Base-by-base conservation (phyloP, 2,329 filamentous ascomycete species). In the Madurella mycetomatis region DNA sequence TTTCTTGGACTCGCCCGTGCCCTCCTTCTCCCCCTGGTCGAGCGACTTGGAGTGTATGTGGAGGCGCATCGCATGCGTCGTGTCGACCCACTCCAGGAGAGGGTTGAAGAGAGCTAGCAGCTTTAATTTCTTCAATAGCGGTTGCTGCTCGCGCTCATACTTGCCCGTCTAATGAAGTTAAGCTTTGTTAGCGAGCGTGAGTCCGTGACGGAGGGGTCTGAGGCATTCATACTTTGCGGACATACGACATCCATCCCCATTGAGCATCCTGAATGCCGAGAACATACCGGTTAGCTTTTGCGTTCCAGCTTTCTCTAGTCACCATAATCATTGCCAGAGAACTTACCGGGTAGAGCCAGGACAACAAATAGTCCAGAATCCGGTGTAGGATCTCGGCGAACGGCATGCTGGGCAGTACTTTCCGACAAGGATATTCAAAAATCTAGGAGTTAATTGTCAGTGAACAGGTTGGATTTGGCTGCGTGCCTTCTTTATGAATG, bases 71-170 rank as follows among this genome's bases (percentile, higher is more conserved):
- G 61, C 52, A 50, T 70, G 66, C 0, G 70, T 73, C 4, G 59
- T 65, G 55, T 73, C 69, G 34, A 74, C 64, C 72, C 70, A 74
- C 64, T 72, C 72, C 7, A 62, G 68, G 1, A 70, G 42, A 2
- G 68, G 71, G 51, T 73, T 75, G 64, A 75, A 74, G 8, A 75
- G 65, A 0, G 75, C 19, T 4, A 73, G 58, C 5, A 76, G 61
- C 55, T 72, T 73, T 16, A 73, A 17, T 49, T 75, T 75, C 60
- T 75, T 72, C 52, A 62, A 61, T 17, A 74, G 61, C 0, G 70
- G 64, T 51, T 73, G 67, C 53, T 74, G 66, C 56, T 76, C 71
- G 18, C 71, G 69, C 51, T 67, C 67, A 19, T 67, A 60, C 54
- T 64, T 54, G 11, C 69, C 69, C 0, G 67, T 70, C 65, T 70